Evolutionary conservation across 1,139 yeast genomes (phyloP), one percentile per base, ranked within the genome.

Genomic region (Geotrichum fermentans): DNA sequence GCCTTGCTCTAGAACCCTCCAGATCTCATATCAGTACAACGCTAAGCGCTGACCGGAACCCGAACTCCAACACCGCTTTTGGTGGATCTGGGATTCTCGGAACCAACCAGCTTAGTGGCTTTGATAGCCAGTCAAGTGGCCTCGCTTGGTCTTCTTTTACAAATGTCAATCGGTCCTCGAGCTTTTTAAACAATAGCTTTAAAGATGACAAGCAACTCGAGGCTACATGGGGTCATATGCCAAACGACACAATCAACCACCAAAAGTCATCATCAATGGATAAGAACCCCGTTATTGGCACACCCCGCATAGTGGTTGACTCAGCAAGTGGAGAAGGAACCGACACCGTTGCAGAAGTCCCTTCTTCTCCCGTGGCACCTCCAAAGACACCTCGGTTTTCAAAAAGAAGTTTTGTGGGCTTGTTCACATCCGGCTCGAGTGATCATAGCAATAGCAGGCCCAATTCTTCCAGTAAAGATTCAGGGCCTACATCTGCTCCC

Each of bases 181-280:
- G 40, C 6, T 34, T 30, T 21, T 8, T 44, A 17, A 21, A 20
- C 13, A 33, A 35, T 5, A 39, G 17, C 11, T 17, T 17, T 6
- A 33, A 16, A n/a, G 40, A 42, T 17, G 45, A 36, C 14, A 21
- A 34, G 8, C 46, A 42, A 11, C 22, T 47, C 10, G 43, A 47
- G 18, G 50, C 46, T n/a, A 40, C 44, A n/a, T 48, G 51, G 51
- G 42, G 40, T 29, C 47, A 48, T 26, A 43, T 43, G 28, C 47
- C 51, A 4, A 48, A 48, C 39, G 24, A 43, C 16, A 48, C 51
- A 1, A 48, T 48, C n/a, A 26, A 10, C 13, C 47, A 40, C 10
- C 18, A 11, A 10, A n/a, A n/a, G n/a, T n/a, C n/a, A n/a, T 21
- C 10, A 26, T 40, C 46, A 5, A 38, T 24, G 33, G 40, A 43